Base-by-base conservation (phyloP, 202 grass and related monocot species). In the Tripidium arundinaceum region DNA sequence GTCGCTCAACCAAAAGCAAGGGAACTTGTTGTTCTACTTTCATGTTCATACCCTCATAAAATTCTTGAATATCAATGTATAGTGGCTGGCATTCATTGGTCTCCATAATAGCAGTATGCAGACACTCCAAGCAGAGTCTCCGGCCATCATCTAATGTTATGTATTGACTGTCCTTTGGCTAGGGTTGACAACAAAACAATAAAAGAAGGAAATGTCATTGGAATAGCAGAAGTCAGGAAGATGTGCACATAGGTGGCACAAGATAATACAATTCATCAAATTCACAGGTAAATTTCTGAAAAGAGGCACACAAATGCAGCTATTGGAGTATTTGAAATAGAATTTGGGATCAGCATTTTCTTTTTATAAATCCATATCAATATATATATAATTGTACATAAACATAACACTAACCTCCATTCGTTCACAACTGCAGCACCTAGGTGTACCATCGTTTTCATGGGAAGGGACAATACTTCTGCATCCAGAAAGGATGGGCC, bases 1-100 rank as follows among this genome's bases (percentile, higher is more conserved):
- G 85, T 38, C 94, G 81, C 62, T 97, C 94, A 77, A 97, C 94
- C 57, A 97, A 83, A 78, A 97, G 91, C 54, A 97, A 87, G 8
- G 94, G 94, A 84, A 97, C 81, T 83, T 94, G 91, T 43, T 92
- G 94, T 69, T 90, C 58, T 42, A 97, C 50, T 91, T 97, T 97
- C 94, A 97, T 97, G 77, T 94, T 92, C 82, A 97, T 59, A 72
- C 94, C 94, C 87, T 97, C 94, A 37, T 92, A 97, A 40, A 97
- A 97, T 89, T 97, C 94, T 67, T 84, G 91, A 80, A 97, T 94
- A 73, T 97, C 91, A 45, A 97, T 82, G 81, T 97, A 97, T 39
- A 97, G 87, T 41, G 91, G 87, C 84, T 97, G 94, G 82, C 94
- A 97, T 78, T 97, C 94, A 24, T 66, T 45, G 15, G 88, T 94